A percentile compares a stretch with the other conserved stretches of the same genome.
phyloP scores from a whole-genome alignment of 805 yeast genomes.

The Saccharomyces mikatae region DNA sequence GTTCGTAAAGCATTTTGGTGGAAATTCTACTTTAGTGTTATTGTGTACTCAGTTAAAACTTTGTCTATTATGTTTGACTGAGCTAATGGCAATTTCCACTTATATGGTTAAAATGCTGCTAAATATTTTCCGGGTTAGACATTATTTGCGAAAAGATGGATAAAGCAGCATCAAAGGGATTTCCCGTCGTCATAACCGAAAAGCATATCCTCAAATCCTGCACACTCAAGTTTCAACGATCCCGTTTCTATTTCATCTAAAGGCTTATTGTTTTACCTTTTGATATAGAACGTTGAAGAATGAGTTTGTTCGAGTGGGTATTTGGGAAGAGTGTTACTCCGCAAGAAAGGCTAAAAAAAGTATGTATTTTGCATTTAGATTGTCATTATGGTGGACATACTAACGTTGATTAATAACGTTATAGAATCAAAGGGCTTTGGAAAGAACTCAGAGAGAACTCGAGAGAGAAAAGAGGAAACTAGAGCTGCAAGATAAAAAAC shows the following conservation, averaged over 20 bases:
- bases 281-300: slow-evolving; percentile 11
- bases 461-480: slow-evolving; percentile 80
- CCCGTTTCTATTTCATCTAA: neutral
- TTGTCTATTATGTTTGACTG: neutral
- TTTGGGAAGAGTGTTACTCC: slow-evolving; percentile 92
- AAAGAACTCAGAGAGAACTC: slow-evolving; percentile 87
- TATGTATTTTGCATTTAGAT: slow-evolving; percentile 17
- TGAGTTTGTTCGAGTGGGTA: slow-evolving; percentile 83
- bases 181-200: neutral
- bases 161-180: neutral
- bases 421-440: slow-evolving; percentile 84
- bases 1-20: slow-evolving; percentile 69
- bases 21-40: neutral
- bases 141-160: neutral
- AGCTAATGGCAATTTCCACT: neutral
- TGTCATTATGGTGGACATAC: neutral
- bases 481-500: slow-evolving; percentile 86
- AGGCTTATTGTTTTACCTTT: neutral
- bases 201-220: neutral
- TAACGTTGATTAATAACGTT: neutral
- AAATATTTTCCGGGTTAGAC: neutral
- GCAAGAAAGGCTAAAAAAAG: slow-evolving; percentile 83
- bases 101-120: neutral
- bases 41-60: neutral
- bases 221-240: neutral